Percentiles rank a stretch among this genome's conserved stretches.
Evolutionary conservation across 805 yeast species (phyloP).

Genomic region (Yarrowia keelungensis): DNA sequence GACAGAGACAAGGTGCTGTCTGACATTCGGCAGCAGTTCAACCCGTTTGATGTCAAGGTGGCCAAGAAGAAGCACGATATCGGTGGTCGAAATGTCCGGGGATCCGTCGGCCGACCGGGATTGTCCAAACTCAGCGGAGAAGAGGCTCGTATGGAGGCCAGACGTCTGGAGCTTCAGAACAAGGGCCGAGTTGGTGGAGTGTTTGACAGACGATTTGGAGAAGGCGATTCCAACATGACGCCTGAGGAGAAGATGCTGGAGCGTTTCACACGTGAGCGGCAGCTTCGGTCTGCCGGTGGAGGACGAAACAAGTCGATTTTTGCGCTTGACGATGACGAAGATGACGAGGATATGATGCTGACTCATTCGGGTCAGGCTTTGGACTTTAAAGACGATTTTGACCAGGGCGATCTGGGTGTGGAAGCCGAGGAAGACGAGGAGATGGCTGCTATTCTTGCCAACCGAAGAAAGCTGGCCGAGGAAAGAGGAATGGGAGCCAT

Average conservation of each 20-base stretch:
- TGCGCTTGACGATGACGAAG: conserved; percentile 75
- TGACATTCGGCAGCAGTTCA: conserved; percentile 80
- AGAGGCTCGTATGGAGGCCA: conserved; percentile 54
- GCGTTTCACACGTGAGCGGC: conserved; percentile 89
- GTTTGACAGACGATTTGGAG: conserved; percentile 91
- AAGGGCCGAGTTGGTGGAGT: conserved; percentile 80
- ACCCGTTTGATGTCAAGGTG: conserved; percentile 83
- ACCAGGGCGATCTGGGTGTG: conserved; percentile 56
- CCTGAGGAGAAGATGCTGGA: conserved; percentile 94
- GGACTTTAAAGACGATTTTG: conserved; percentile 63
- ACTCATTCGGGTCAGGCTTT: conserved; percentile 83
- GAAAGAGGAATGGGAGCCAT: conserved; percentile 35
- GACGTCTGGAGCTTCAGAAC: conserved; percentile 63
- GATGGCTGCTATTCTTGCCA: conserved; percentile 39
- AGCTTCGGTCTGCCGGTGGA: conserved; percentile 57
- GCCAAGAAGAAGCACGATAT: conserved; percentile 65
- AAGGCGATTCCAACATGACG: conserved; percentile 69
- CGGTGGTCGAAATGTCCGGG: conserved; percentile 54
- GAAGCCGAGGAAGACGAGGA: conserved; percentile 52
- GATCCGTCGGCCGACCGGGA: conserved; percentile 72
- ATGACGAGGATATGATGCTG: conserved; percentile 55
- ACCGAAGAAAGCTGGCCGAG: conserved; percentile 31
- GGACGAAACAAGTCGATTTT: conserved; percentile 58
- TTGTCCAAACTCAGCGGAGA: conserved; percentile 52
- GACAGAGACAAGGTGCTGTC: conserved; percentile 64